These are phyloP conservation scores for Neodidymelliopsis sp. DNA, from an alignment of 2,329 filamentous ascomycete genomes.

Conservation along the genomic window DNA sequence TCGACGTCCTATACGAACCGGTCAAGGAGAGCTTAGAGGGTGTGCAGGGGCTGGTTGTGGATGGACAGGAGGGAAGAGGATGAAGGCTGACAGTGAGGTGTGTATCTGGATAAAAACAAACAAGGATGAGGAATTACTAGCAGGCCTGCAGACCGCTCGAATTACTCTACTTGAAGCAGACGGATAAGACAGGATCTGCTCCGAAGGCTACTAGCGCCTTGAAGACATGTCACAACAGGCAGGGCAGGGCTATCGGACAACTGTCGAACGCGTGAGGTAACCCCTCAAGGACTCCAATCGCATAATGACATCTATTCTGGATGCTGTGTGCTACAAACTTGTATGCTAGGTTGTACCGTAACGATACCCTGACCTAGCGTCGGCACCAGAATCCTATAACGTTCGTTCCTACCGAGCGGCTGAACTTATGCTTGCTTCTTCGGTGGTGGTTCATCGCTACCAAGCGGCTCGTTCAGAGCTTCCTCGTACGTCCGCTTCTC, in stretches of 20 bases:
- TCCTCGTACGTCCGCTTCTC: slow-evolving; percentile 37
- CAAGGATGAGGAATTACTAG: background rate
- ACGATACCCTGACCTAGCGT: background rate
- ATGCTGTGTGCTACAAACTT: background rate
- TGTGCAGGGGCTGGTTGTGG: slow-evolving; percentile 74
- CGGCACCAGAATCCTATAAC: background rate
- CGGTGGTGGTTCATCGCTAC: slow-evolving; percentile 6
- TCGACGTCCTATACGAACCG: slow-evolving; percentile 72
- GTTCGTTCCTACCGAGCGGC: background rate
- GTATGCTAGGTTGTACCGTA: background rate
- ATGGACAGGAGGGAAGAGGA: slow-evolving; percentile 42
- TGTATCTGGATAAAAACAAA: background rate
- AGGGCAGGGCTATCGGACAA: too few species aligned
- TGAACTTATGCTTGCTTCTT: slow-evolving; percentile 14
- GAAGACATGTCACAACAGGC: background rate
- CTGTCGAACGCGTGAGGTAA: too few species aligned
- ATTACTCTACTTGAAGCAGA: background rate
- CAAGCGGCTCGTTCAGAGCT: slow-evolving; percentile 7
- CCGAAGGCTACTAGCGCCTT: background rate
- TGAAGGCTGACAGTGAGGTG: slow-evolving; percentile 1
- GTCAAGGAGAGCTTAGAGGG: slow-evolving; percentile 56
- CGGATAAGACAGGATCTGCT: background rate
- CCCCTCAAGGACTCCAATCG: background rate
- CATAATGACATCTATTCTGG: background rate
- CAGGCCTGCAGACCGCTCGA: background rate